Evolutionary conservation across 139 green algal species (phyloP).

Genomic region (Astrephomene gubernaculifera): DNA sequence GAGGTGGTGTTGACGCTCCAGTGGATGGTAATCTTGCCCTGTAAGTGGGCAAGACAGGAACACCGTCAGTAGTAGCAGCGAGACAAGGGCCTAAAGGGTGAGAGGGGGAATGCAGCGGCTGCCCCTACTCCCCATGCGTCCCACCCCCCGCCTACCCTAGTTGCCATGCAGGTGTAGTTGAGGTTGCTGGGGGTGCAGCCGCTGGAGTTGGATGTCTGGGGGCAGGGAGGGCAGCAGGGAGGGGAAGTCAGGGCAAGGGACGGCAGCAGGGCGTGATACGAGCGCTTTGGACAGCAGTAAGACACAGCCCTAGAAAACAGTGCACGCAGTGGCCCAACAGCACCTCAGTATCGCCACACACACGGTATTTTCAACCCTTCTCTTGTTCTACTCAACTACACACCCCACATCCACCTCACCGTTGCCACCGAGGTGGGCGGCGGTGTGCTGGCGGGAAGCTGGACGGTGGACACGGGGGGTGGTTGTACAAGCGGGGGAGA

Average conservation of each 20-base stretch:
- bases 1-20: conserved; percentile 10
- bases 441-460: too few relatives aligned
- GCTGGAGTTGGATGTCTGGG: not conserved
- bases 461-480: too few relatives aligned
- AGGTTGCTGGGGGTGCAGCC: not conserved
- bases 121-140: not conserved
- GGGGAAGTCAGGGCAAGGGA: not conserved
- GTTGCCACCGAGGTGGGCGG: too few relatives aligned
- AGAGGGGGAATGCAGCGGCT: not conserved
- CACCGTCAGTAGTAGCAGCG: too few relatives aligned
- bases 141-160: not conserved
- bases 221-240: too few relatives aligned
- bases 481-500: too few relatives aligned
- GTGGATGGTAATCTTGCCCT: conserved; percentile 6
- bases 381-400: too few relatives aligned
- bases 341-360: not conserved
- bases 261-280: not conserved
- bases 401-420: too few relatives aligned
- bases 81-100: not conserved
- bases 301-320: not conserved
- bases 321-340: not conserved
- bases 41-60: not conserved
- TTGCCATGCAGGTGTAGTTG: not conserved
- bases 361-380: not conserved
- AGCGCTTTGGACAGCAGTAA: not conserved